Conservation (phyloP, 2,329 filamentous ascomycete species). For the Fusarium austroafricanum region DNA sequence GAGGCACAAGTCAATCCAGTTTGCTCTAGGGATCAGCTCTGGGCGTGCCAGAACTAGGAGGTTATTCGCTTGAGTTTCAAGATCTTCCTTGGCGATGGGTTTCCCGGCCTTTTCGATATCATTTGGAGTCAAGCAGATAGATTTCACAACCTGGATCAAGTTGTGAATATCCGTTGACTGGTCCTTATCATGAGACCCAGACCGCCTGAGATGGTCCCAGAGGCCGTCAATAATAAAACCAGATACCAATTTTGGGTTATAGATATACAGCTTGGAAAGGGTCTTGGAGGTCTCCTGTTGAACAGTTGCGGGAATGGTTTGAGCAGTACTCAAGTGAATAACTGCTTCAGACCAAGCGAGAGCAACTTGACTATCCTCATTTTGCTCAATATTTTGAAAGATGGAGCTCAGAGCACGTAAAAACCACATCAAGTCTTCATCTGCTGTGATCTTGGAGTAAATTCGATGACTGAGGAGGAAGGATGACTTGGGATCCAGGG, state of each 20-base stretch:
- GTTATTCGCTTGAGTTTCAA: conserved; percentile 79
- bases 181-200: conserved; percentile 81
- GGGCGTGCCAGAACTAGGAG: conserved; percentile 82
- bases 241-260: conserved; percentile 68
- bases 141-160: conserved; percentile 70
- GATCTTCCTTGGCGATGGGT: conserved; percentile 57
- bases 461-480: conserved; percentile 87
- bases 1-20: conserved; percentile 91
- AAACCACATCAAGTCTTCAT: conserved; percentile 84
- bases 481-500: conserved; percentile 82
- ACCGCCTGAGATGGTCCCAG: conserved; percentile 80
- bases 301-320: conserved; percentile 68
- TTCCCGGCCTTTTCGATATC: conserved; percentile 58
- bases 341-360: conserved; percentile 85
- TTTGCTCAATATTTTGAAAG: conserved; percentile 64
- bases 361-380: conserved; percentile 61
- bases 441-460: conserved; percentile 80
- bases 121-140: conserved; percentile 72
- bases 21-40: conserved; percentile 79
- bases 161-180: conserved; percentile 73
- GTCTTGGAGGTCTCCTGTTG: conserved; percentile 71
- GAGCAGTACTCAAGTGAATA: conserved; percentile 79
- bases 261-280: conserved; percentile 74
- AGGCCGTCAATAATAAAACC: conserved; percentile 76
- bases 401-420: conserved; percentile 75